Evolutionary conservation across 2,329 filamentous ascomycete genomes (phyloP), one percentile per base, ranked within the genome.

Genomic region (Phaeoacremonium minimum): DNA sequence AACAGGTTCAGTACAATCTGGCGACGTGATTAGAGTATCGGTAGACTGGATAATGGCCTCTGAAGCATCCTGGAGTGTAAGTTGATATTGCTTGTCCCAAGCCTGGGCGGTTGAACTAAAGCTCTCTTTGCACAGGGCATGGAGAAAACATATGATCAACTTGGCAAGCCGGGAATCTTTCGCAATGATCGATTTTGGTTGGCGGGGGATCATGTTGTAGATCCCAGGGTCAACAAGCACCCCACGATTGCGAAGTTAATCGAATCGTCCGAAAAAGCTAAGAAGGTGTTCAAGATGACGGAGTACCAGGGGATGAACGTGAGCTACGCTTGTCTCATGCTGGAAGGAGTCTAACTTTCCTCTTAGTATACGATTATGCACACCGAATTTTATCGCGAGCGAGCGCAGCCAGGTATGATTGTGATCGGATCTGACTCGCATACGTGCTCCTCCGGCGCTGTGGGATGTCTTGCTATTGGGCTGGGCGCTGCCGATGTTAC

Each of bases 171-270:
- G 1, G 57, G 60, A 4, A 64, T 69, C n/a, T 70, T 60, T 40
- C 64, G 69, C 7, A 73, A 71, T 35, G 67, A 72, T 42, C 52
- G 69, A 0, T 63, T 73, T 44, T 73, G 69, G 69, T 55, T 74
- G 6, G 68, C 67, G 0, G 63, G 63, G 3, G 70, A 73, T 44
- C 68, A 73, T 42, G 56, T 64, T 4, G 66, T 71, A 4, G 66
- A 73, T 35, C 68, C 69, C 3, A 54, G 64, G 1, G 47, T 62
- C 7, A 57, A 57, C n/a, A 40, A 60, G 12, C 40, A 47, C 1
- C 62, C 66, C 1, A 46, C 53, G 18, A 51, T 64, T 20, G 48
- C 58, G 38, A 47, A 41, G 11, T 49, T 70, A n/a, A 55, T 69
- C 5, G 51, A 58, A 2, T 44, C 52, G 6, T 50, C 51, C 4